These are phyloP conservation scores for Salvia splendens DNA, from an alignment of 257 asterid genomes.

Conservation along the genomic window DNA sequence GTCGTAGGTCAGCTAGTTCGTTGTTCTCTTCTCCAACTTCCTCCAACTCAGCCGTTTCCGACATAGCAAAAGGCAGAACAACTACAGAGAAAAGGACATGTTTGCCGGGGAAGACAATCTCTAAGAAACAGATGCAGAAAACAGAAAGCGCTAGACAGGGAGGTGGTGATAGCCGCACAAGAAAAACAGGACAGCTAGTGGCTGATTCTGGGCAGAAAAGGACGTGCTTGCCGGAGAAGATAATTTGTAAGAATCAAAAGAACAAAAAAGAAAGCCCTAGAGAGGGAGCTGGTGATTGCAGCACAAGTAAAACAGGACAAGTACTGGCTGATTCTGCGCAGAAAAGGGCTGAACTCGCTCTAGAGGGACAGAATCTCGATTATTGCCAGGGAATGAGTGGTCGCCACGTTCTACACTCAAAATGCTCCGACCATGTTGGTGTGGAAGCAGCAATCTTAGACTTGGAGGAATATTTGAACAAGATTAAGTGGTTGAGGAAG, in stretches of 20 bases:
- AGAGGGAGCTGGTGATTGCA: too few relatives aligned
- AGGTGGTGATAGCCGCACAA: not conserved
- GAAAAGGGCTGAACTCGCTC: not conserved
- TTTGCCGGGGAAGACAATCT: conserved; percentile 1
- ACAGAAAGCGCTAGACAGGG: conserved; percentile 2
- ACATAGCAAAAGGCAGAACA: conserved; percentile 27
- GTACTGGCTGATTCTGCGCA: too few relatives aligned
- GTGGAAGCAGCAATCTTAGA: conserved; percentile 44
- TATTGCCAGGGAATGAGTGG: not conserved
- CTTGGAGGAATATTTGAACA: conserved; percentile 40
- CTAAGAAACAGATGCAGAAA: not conserved
- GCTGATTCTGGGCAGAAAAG: conserved; percentile 27
- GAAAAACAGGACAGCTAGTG: conserved; percentile 1
- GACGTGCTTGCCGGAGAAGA: too few relatives aligned
- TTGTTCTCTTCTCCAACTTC: conserved; percentile 24
- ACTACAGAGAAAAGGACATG: conserved; percentile 5
- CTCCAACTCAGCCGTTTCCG: conserved; percentile 34
- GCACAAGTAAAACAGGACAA: too few relatives aligned
- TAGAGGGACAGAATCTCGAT: conserved; percentile 12
- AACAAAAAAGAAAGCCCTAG: too few relatives aligned
- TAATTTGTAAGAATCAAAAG: too few relatives aligned
- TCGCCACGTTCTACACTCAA: conserved; percentile 15
- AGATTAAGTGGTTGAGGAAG: conserved; percentile 43
- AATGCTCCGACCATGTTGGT: conserved; percentile 15
- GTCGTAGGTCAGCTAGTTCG: not conserved